These are phyloP conservation scores for Cyclocybe aegerita DNA, from an alignment of 768 basidiomycete genomes.

Conservation along the genomic window DNA sequence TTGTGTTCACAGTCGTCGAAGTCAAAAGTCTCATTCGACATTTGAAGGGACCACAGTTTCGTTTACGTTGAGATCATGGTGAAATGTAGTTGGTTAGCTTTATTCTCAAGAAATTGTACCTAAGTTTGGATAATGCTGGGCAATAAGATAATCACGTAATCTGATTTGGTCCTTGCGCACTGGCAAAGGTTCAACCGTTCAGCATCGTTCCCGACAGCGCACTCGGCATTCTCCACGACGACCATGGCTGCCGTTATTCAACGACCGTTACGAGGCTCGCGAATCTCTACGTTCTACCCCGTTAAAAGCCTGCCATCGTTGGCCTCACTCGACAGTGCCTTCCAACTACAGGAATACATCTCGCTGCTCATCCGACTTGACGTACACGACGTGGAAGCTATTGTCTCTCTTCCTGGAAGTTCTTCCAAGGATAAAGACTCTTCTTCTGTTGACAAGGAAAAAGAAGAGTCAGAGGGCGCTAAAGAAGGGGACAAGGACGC, in stretches of 20 bases:
- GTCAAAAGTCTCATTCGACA: too few species aligned
- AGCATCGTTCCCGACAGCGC: not conserved
- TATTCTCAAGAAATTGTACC: too few species aligned
- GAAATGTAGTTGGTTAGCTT: too few species aligned
- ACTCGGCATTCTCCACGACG: constrained; percentile 5
- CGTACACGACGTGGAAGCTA: constrained; percentile 83
- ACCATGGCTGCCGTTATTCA: constrained; percentile 46
- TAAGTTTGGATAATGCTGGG: not conserved
- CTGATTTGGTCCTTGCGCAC: not conserved
- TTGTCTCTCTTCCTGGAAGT: constrained; percentile 73
- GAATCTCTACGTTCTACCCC: constrained; percentile 80
- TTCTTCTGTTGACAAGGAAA: constrained; percentile 15
- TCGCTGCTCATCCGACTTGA: constrained; percentile 82
- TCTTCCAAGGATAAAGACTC: constrained; percentile 26
- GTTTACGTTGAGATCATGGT: too few species aligned
- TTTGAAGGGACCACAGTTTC: too few species aligned
- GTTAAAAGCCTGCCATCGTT: constrained; percentile 69
- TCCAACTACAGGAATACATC: constrained; percentile 94
- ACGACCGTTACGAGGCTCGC: constrained; percentile 73
- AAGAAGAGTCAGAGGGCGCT: constrained; percentile 22
- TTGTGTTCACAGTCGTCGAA: too few species aligned
- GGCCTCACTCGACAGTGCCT: constrained; percentile 82
- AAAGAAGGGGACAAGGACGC: constrained; percentile 32
- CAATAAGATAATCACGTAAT: not conserved
- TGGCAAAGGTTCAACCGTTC: not conserved